Evolutionary conservation across 2,329 filamentous ascomycete species (phyloP).

Genomic region (Penicillium sp.): DNA sequence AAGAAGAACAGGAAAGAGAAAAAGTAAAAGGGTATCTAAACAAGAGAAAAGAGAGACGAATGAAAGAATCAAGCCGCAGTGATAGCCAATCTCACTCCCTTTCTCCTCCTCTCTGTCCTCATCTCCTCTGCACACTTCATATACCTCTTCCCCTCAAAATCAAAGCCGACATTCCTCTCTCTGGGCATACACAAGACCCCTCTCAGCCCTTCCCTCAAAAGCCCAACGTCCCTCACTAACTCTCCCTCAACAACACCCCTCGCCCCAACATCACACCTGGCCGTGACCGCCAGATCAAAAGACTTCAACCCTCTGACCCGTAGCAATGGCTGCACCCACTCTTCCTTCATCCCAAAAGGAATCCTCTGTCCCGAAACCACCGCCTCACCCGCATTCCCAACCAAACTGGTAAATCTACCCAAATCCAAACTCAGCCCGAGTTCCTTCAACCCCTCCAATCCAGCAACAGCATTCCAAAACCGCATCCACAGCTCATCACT

Average conservation of each 20-base stretch:
- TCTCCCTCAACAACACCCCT: constrained; percentile 29
- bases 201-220: constrained; percentile 29
- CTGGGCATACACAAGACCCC: constrained; percentile 26
- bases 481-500: constrained; percentile 35
- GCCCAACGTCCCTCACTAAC: constrained; percentile 27
- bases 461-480: constrained; percentile 32
- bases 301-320: constrained; percentile 27
- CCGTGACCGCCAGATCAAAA: constrained; percentile 39
- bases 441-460: constrained; percentile 19
- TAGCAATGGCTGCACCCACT: constrained; percentile 34
- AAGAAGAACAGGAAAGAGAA: neutral
- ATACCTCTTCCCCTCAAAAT: neutral
- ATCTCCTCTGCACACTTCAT: neutral
- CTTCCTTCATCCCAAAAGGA: constrained; percentile 26
- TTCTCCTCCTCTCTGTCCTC: neutral
- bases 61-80: constrained; percentile 26
- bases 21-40: neutral
- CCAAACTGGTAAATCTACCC: constrained; percentile 29
- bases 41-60: neutral
- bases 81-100: constrained; percentile 28
- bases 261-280: constrained; percentile 31
- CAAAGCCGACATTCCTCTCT: constrained; percentile 2
- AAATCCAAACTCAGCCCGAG: constrained; percentile 33
- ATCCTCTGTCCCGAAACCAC: constrained; percentile 26
- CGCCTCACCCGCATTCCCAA: constrained; percentile 9